A percentile compares a stretch with the other conserved stretches of the same genome.
Conservation (phyloP, 140 eudicot species). For the Erigeron philadelphicus region DNA sequence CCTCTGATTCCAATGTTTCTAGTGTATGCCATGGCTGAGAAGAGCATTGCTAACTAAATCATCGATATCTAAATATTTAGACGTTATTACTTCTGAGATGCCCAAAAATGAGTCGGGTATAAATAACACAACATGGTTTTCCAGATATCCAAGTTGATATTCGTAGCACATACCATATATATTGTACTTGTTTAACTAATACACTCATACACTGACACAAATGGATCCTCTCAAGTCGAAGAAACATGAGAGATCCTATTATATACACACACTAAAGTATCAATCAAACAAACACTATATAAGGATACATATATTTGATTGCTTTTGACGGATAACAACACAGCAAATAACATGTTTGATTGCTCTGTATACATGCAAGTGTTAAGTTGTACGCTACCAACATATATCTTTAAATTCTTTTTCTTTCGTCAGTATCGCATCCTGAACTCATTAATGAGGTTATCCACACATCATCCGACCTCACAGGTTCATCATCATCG, state of each 20-base stretch:
- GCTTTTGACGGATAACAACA: background rate
- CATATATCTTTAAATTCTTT: conserved; percentile 38
- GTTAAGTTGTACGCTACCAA: conserved; percentile 13
- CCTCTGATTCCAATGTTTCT: background rate
- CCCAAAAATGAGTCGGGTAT: background rate
- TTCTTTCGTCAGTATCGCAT: conserved; percentile 40
- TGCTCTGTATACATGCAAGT: background rate
- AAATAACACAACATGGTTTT: background rate
- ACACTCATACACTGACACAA: background rate
- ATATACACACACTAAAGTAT: background rate
- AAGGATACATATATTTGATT: background rate
- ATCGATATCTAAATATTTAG: background rate
- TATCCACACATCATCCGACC: conserved; percentile 85
- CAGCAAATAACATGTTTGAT: background rate
- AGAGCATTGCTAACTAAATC: background rate
- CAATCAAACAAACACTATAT: too few species aligned
- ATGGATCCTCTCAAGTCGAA: too few species aligned
- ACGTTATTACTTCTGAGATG: background rate
- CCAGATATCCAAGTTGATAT: too few species aligned
- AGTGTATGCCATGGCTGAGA: background rate
- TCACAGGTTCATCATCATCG: conserved; percentile 85
- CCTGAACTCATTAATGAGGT: conserved; percentile 61
- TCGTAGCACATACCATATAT: too few species aligned
- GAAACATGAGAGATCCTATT: background rate
- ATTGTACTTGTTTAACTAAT: background rate